Base-by-base conservation (phyloP, 495 filamentous ascomycete species). In the Hyphodiscus hymeniophilus region DNA sequence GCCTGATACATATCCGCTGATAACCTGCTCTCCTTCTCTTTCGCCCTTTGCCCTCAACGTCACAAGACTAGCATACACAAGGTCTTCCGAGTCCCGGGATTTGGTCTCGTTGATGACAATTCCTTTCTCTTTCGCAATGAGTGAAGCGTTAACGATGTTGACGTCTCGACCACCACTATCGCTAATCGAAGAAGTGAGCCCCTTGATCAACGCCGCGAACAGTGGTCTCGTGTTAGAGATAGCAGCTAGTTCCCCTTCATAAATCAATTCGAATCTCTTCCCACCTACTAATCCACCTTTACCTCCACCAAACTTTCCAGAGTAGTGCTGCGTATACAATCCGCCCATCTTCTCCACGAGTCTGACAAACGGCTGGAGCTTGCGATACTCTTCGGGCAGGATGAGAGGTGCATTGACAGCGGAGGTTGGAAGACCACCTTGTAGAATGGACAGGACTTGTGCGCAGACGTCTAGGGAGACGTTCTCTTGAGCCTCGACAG, bases 401-500 rank as follows among this genome's bases (percentile, higher is more conserved):
- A 86, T 87, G 38, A 86, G 66, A 20, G 83, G 81, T 4, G 82
- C 81, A 47, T 87, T 87, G 42, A 87, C 82, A 6, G 83, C 82
- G 24, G 72, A 74, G 10, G 80, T 82, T 0, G 83, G 82, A 12
- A 86, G 66, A 2, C 76, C 75, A 8, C 82, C 83, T 10, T 68
- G 64, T 20, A 87, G 56, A 44, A 87, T 84, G 38, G 74, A 67
- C 6, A 81, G 63, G n/a, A 87, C 81, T 63, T 87, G 82, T 47
- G 74, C 73, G 62, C 83, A 87, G 20, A 87, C 82, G 58, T 87
- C 83, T 32, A 85, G 69, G 20, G 75, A 78, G 12, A 87, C 82
- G 55, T 84, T 85, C 60, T 87, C 82, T 63, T 86, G 82, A 0
- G 83, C 83, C 67, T 87, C 83, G n/a, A 82, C 71, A 1, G 82